Percentiles rank a stretch among this genome's conserved stretches.
Conservation (phyloP, 1,139 yeast genomes). For the Debaryomyces singareniensis region DNA sequence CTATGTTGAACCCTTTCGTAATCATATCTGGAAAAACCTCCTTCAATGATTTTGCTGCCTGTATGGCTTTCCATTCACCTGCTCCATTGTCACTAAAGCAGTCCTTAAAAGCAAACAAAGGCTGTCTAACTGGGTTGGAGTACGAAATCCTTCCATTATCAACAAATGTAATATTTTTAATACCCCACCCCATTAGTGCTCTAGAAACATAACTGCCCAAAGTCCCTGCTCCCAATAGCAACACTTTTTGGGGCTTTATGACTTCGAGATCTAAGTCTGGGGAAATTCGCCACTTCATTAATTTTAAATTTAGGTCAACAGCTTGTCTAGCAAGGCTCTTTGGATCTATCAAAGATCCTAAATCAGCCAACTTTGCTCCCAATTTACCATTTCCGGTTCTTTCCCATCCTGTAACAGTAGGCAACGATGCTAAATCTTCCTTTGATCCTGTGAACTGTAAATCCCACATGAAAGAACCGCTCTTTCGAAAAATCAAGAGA, state of each 20-base stretch:
- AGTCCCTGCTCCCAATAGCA: conserved; percentile 94
- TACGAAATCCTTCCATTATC: conserved; percentile 86
- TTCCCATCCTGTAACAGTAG: conserved; percentile 82
- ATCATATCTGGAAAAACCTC: conserved; percentile 74
- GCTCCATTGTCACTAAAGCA: conserved; percentile 52
- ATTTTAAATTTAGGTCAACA: conserved; percentile 77
- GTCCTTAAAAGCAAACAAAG: conserved; percentile 72
- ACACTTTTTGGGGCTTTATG: conserved; percentile 53
- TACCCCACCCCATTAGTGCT: conserved; percentile 91
- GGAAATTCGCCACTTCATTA: conserved; percentile 96
- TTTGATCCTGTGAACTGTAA: conserved; percentile 13
- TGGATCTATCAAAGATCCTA: conserved; percentile 79
- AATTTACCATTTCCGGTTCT: conserved; percentile 65
- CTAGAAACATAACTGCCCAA: conserved; percentile 89
- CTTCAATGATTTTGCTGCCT: conserved; percentile 69
- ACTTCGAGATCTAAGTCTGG: conserved; percentile 70
- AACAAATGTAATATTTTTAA: conserved; percentile 73
- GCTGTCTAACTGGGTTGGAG: conserved; percentile 94
- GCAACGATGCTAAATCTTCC: conserved; percentile 8
- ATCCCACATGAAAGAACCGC: conserved; percentile 17
- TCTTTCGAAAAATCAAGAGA: conserved; percentile 28
- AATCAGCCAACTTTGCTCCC: conserved; percentile 76
- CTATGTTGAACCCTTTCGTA: conserved; percentile 55
- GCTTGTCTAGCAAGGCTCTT: conserved; percentile 80
- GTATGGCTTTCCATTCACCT: conserved; percentile 65